Evolutionary conservation across 2,329 filamentous ascomycete genomes (phyloP), one percentile per base, ranked within the genome.

Genomic region (Ceratocystis alfenasii): DNA sequence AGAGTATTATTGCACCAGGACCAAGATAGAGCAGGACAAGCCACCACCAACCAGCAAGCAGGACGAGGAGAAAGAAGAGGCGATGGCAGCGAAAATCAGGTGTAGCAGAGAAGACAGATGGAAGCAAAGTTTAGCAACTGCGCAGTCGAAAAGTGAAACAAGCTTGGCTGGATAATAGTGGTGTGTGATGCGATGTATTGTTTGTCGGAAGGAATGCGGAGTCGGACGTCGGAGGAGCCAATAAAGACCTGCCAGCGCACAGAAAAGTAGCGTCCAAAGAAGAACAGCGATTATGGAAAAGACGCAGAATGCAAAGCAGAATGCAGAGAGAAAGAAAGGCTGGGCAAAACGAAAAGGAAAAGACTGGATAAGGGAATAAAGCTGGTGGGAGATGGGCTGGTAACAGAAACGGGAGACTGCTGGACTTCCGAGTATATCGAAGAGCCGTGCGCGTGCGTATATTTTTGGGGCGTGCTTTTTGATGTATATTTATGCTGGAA

Each of bases 211-310:
- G 55, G 55, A 59, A 59, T 59, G 55, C 55, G 55, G 55, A 59
- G 55, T 59, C 55, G 28, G 55, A 36, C 17, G 30, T 59, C 55
- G 55, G 55, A 33, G 33, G 25, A 59, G 55, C 55, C 55, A 59
- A 59, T 59, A 59, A 30, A 59, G 55, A 36, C 55, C 55, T 59
- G 55, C 55, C 55, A 59, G 55, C 55, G 55, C 55, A 59, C 55
- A 59, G 55, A 28, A 59, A 36, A 33, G 30, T 15, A 59, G 55
- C n/a, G 55, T 28, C 55, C 28, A 17, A 59, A 17, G 28, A 57
- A n/a, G 28, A 59, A 59, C 55, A 59, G 55, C 55, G 55, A 59
- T 33, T 28, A 36, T 20, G 30, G 55, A 59, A 59, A 59, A 59
- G 25, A 59, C 55, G 28, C 55, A 20, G 12, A 30, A 30, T 59